A percentile compares a stretch with the other conserved stretches of the same genome.
Evolutionary conservation across 371 early-diverging fungal genomes (phyloP).

Genomic region (Polyrhizophydium stewartii): DNA sequence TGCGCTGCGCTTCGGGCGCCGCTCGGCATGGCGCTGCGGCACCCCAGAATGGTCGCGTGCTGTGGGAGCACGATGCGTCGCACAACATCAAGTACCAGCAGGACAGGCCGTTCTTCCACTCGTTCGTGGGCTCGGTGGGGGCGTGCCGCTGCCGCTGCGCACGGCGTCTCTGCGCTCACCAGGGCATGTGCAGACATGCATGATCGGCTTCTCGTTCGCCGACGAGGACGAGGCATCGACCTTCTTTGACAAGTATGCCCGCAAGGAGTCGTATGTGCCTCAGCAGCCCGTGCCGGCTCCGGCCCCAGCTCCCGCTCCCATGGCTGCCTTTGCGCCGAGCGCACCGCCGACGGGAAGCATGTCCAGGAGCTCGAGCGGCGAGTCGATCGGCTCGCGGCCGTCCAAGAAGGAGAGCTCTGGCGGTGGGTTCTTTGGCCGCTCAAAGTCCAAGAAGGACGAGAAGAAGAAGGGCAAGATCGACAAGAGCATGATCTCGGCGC

Average conservation of each 20-base stretch:
- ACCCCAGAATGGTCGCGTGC: slow-evolving; percentile 16
- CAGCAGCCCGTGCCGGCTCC: slow-evolving; percentile 9
- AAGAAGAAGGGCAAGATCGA: slow-evolving; percentile 50
- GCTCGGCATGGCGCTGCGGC: neutral
- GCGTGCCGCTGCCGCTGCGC: neutral
- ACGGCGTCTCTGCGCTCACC: no score
- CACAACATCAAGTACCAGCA: slow-evolving; percentile 67
- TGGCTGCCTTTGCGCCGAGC: neutral
- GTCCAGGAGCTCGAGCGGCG: neutral
- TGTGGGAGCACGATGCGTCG: slow-evolving; percentile 78
- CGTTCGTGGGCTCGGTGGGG: slow-evolving; percentile 77
- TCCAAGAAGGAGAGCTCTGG: slow-evolving; percentile 18
- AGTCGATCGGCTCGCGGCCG: slow-evolving; percentile 13
- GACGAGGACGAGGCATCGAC: slow-evolving; percentile 74
- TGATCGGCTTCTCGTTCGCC: slow-evolving; percentile 83
- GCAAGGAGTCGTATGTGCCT: slow-evolving; percentile 7
- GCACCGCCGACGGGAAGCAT: slow-evolving; percentile 2
- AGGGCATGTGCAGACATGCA: slow-evolving; percentile 56
- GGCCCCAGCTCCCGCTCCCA: neutral
- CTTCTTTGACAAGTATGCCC: slow-evolving; percentile 64
- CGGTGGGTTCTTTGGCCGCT: slow-evolving; percentile 20
- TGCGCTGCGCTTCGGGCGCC: no score
- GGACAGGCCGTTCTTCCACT: slow-evolving; percentile 77
- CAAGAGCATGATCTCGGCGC: slow-evolving; percentile 70
- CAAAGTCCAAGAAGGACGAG: slow-evolving; percentile 28